Base-by-base conservation (phyloP, 2,329 filamentous ascomycete genomes). In the Neoascochyta sp. region DNA sequence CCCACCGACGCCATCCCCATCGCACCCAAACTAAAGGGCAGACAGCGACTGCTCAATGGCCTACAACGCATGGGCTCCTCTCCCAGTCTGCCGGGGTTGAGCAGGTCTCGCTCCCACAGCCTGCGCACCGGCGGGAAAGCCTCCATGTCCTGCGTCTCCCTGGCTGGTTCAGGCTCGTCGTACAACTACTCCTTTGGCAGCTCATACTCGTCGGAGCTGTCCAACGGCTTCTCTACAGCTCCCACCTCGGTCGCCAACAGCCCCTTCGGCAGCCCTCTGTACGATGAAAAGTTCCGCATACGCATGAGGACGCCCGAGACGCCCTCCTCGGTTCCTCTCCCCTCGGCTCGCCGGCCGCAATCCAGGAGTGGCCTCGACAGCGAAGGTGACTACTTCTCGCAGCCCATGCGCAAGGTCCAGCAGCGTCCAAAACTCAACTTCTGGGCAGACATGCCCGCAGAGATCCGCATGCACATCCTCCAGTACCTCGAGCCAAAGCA, bases 31-130 rank as follows among this genome's bases (percentile, higher is more conserved):
- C 69, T 76, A 34, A 87, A 81, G 58, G 75, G 78, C 30, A 77
- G 83, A 25, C 78, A 81, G 49, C 78, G 81, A 36, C 64, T 94
- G 18, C 68, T 93, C 11, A 79, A 80, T 41, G 78, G 81, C 17
- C 73, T 94, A 27, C 82, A 90, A 41, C 81, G 86, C 35, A 90
- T 93, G 53, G 81, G 85, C 8, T 94, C 87, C 0, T 86, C 82
- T 5, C 81, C 84, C 1, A 84, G 83, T 9, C 66, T 94, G 28
- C 70, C 75, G 22, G 75, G 76, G 35, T 62, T 80, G 31, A 74
- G 78, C 33, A 76, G 83, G 36, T 68, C 78, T 15, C 74, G 80
- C 33, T 81, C 86, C 5, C 74, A 77, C 35, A 81, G 76, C 52
- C 83, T 82, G 50, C 78, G 81, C 7, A 81, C 65, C 31, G 66